Percentiles rank a stretch among this genome's conserved stretches.
Evolutionary conservation across 495 filamentous ascomycete genomes (phyloP).

Genomic region (Penicillium nucicola): DNA sequence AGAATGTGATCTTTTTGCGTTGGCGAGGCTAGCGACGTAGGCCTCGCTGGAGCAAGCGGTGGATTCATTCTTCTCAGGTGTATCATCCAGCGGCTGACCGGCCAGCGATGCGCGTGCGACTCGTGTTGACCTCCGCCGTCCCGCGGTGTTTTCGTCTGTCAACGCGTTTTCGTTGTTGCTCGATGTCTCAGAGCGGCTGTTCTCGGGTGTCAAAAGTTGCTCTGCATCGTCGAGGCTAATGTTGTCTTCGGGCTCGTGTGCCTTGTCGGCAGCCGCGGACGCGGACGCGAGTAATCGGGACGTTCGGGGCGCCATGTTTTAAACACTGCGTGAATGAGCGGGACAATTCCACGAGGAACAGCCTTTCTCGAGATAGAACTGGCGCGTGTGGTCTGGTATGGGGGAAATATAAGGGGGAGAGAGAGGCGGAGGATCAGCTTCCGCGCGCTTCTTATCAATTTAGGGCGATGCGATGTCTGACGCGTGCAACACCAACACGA

Average conservation of each 20-base stretch:
- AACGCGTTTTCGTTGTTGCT: conserved; percentile 48
- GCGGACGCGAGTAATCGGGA: conserved; percentile 24
- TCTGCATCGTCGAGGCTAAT: conserved; percentile 43
- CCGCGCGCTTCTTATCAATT: conserved; percentile 34
- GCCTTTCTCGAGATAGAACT: conserved; percentile 13
- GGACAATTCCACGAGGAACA: conserved; percentile 12
- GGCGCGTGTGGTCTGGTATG: conserved; percentile 12
- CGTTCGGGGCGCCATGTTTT: conserved; percentile 29
- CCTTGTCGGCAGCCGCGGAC: conserved; percentile 36
- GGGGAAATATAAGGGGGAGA: conserved; percentile 23
- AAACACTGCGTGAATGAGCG: conserved; percentile 2
- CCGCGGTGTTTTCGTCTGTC: conserved; percentile 36
- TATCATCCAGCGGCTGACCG: conserved; percentile 24
- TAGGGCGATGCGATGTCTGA: conserved; percentile 28
- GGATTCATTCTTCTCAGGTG: conserved; percentile 25
- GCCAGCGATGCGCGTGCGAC: conserved; percentile 41
- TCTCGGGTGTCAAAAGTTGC: conserved; percentile 46
- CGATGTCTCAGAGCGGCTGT: conserved; percentile 48
- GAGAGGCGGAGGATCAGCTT: conserved; percentile 25
- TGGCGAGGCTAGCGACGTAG: conserved; percentile 30
- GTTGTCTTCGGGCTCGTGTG: conserved; percentile 31
- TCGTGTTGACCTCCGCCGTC: conserved; percentile 42
- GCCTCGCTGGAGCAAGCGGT: conserved; percentile 41
- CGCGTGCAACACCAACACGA: conserved; percentile 31
- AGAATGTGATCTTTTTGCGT: conserved; percentile 32